Base-by-base conservation (phyloP, 345 rosid species). In the Barbarea vulgaris region DNA sequence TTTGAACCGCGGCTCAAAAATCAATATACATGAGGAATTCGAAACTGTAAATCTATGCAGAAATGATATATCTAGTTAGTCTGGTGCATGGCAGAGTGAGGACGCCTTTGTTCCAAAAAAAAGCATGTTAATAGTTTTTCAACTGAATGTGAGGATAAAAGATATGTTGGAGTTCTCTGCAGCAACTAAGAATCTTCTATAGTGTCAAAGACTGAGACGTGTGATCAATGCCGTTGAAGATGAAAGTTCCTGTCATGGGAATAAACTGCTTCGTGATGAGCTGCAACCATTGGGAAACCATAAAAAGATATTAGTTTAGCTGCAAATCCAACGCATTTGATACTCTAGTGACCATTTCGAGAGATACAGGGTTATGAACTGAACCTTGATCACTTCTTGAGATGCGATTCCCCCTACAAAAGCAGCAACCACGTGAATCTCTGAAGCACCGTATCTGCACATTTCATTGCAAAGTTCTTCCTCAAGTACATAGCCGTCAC, bases 361-460 rank as follows among this genome's bases (percentile, higher is more conserved):
- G 46, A 18, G 57, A 36, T 48, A 18, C 58, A 68, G 17, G 36
- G 47, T 52, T 71, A 65, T 34, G 36, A 63, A 73, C 14, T 51
- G 14, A 59, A 95, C 98, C 99, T 92, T 92, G 71, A 95, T 95
- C 54, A 82, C 88, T 88, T 95, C 98, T 81, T 95, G 98, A 2
- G 99, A 90, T 48, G 98, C 86, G 52, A 92, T 80, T 77, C 98
- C 99, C 71, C 99, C 99, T 6, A 95, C 67, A 53, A 92, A 80
- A 33, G 99, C 96, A 76, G 97, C 96, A 41, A 89, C 97, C 5
- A 92, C 90, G 53, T 95, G 99, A 57, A 95, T 92, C 85, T 95
- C 97, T 11, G 97, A 84, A 76, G 96, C 97, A 54, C 98, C 99
- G 68, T 87, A 92, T 68, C 96, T 85, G 75, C 97, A 92, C 88